Base-by-base conservation (phyloP, 768 basidiomycete genomes). In the Serpula lacrymans region DNA sequence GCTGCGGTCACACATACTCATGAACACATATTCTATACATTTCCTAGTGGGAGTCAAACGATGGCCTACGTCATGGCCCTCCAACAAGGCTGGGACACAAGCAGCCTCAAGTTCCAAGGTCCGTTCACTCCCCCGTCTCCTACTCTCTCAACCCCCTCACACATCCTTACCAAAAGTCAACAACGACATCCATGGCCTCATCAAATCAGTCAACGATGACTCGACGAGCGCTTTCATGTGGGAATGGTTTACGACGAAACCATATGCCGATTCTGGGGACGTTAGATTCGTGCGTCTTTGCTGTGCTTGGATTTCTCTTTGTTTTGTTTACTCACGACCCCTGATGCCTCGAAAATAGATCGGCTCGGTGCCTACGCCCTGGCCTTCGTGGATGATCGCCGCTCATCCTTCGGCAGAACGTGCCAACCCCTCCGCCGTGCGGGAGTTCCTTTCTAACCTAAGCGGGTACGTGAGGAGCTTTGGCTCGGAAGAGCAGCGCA, bases 381-480 rank as follows among this genome's bases (percentile, higher is more conserved):
- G 95, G 95, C 89, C 93, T 11, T 94, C 91, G 0, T 99, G 95
- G 95, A 67, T 89, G 43, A 88, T 98, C 54, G 94, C 89, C 18
- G 90, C 90, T 6, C 85, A 90, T 48, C 84, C 84, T 0, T 70
- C 71, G 10, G 52, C 71, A 13, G 60, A 70, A n/a, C 75, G 84
- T 12, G 78, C 83, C 21, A 60, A 77, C 4, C 45, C 74, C 0
- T 52, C 58, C 2, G 68, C 68, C 0, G 66, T 92, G 11, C 59
- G 61, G 13, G 37, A 59, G 3, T 96, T 96, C 66, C 67, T 97
- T 11, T 44, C 67, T 4, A 59, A 64, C 20, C 74, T 97, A 16
- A 78, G 85, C 5, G 62, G 52, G 4, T 80, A 82, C 53, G 85
- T 94, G 14, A 71, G 68, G 20, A 60, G 58, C 7, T 97, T 96